Evolutionary conservation across 768 basidiomycete genomes (phyloP), one percentile per base, ranked within the genome.

Genomic region (Dacryopinax spathularia): DNA sequence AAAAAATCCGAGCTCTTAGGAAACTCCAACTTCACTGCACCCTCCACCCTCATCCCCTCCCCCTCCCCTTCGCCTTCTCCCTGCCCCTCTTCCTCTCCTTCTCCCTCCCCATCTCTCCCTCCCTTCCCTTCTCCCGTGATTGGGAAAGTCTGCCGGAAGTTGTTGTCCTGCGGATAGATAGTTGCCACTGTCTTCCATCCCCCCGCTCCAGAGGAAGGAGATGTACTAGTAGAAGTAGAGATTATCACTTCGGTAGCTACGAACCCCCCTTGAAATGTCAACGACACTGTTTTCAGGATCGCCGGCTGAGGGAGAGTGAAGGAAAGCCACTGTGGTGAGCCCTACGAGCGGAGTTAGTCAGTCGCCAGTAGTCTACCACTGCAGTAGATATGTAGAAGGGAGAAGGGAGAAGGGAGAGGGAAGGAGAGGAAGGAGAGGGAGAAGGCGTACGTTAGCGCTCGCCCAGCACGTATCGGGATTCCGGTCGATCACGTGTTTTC

Each of bases 221-320:
- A 65, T 36, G 33, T 70, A 34, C 67, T 66, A 33, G 67, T 63
- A n/a, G 72, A 69, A 16, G 27, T 27, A 29, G 70, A 66, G 31
- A 74, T 73, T 25, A 41, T 41, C 18, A 41, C 39, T 22, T 41
- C 39, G 5, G 80, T 86, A 20, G 88, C 89, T 0, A 86, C 90
- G 71, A 92, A 91, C 1, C 89, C 89, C 15, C 89, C 89, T 77
- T 92, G 89, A 70, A 92, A 92, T 1, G 86, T 89, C 66, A 90
- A 65, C 20, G 75, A 76, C 18, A 90, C 67, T 27, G 75, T 77
- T 66, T 75, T 78, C 2, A 87, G 87, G 34, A 79, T 68, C n/a
- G 88, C 81, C 60, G 72, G 78, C 5, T 73, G 68, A 5, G 75
- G 60, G 68, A 91, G 91, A 2, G 73, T 72, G 29, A 90, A 73